Conservation (phyloP, 805 yeast species). For the Myxozyma nipponensis region DNA sequence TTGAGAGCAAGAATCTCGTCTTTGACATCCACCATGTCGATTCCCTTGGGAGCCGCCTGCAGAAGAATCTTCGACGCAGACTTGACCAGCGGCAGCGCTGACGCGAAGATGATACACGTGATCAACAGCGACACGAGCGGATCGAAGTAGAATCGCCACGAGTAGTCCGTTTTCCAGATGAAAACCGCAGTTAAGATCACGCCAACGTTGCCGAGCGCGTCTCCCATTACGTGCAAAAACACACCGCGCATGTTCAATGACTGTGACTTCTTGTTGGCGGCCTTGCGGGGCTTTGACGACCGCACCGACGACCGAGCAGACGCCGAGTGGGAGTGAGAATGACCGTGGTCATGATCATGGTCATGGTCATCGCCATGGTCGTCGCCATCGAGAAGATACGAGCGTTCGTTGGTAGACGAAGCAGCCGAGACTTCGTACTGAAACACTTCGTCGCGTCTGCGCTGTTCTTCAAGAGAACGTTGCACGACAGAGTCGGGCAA, state of each 20-base stretch:
- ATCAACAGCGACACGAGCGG: constrained; percentile 82
- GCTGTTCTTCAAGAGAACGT: constrained; percentile 12
- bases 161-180: constrained; percentile 88
- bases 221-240: constrained; percentile 90
- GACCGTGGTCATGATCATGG: constrained; percentile 26
- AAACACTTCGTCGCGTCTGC: constrained; percentile 5
- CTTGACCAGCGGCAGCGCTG: constrained; percentile 86
- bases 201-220: constrained; percentile 92
- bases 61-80: constrained; percentile 80
- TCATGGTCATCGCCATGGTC: constrained; percentile 29
- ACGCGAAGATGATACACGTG: constrained; percentile 81
- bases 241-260: constrained; percentile 98
- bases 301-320: neutral
- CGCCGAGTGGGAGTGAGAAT: constrained; percentile 9
- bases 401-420: constrained; percentile 40
- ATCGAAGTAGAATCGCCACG: constrained; percentile 84
- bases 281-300: constrained; percentile 27
- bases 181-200: constrained; percentile 85
- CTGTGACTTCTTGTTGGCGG: constrained; percentile 39
- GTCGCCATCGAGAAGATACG: constrained; percentile 37
- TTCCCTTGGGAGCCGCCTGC: constrained; percentile 87
- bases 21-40: constrained; percentile 71
- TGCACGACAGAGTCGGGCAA: constrained; percentile 24
- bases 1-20: constrained; percentile 61
- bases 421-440: constrained; percentile 25